phyloP scores from a whole-genome alignment of 805 yeast species.

The Yarrowia sp. region DNA sequence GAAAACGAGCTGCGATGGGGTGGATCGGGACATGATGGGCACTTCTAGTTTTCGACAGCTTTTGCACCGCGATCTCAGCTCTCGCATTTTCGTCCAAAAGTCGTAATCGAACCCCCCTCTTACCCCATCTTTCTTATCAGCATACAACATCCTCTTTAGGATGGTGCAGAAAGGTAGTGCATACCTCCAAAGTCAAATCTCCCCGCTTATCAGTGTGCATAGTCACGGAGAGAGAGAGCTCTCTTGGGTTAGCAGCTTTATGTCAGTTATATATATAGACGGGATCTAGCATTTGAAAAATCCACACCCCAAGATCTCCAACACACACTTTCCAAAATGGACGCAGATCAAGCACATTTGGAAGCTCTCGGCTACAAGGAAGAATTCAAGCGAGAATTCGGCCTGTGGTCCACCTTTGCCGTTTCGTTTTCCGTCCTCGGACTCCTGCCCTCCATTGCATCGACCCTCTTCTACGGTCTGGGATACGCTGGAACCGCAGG shows the following conservation, averaged over 20 bases:
- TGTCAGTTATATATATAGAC: not conserved
- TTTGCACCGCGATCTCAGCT: too few species aligned
- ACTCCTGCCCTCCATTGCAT: conserved; percentile 69
- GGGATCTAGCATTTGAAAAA: too few species aligned
- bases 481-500: conserved; percentile 70
- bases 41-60: too few species aligned
- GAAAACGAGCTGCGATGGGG: too few species aligned
- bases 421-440: conserved; percentile 72
- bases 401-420: conserved; percentile 64
- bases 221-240: not conserved
- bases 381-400: conserved; percentile 66
- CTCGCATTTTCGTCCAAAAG: not conserved
- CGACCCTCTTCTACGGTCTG: conserved; percentile 65
- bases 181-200: not conserved
- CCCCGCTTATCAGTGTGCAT: conserved; percentile 37
- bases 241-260: not conserved
- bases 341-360: conserved; percentile 44
- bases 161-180: conserved; percentile 16
- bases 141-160: conserved; percentile 38
- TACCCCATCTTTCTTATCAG: conserved; percentile 3
- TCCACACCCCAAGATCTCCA: not conserved
- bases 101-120: not conserved
- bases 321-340: conserved; percentile 26
- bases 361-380: conserved; percentile 61
- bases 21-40: too few species aligned